Base-by-base conservation (phyloP, 83 land plant genomes). In the Isoetes engelmannii region DNA sequence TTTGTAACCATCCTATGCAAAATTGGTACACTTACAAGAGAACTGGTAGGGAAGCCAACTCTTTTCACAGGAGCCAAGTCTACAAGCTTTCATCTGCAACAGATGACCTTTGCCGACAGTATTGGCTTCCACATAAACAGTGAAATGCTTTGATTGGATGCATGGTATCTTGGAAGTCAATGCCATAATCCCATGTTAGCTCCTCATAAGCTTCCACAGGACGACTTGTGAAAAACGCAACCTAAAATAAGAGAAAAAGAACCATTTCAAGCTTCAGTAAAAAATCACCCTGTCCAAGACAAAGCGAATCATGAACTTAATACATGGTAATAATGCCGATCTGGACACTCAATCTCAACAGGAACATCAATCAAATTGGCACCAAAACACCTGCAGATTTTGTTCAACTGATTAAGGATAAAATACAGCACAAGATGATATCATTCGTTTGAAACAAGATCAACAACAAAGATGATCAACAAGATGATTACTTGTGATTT, bases 151-250 rank as follows among this genome's bases (percentile, higher is more conserved):
- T 82, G 15, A 87, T 61, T 7, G 84, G 92, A 67, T 90, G 92
- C 51, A 73, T 70, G 7, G 69, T 57, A 71, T 90, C 95, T 21
- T 87, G 78, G 74, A 90, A 90, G 56, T 90, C 95, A 67, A 90
- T 79, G 12, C 84, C 82, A 76, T 90, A 90, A 70, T 90, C 37
- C 98, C 98, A 94, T 20, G 97, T 94, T 6, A 94, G 80, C 75
- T 94, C 98, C 69, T 94, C 98, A 62, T 78, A 13, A 4, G 88
- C 37, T 28, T 28, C 37, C 37, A 28, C 37, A 28, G 37, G 73
- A 77, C 90, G 82, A 65, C 84, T 82, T 3, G 97, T 94, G 79
- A 94, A 94, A 69, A 91, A 88, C 6, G 97, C 97, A 56, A 95
- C 75, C 99, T 95, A 28, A 28, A 2, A 28, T 28, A 28, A 0